These are phyloP conservation scores for Trichoderma afroharzianum DNA, from an alignment of 2,329 filamentous ascomycete species.

Conservation along the genomic window DNA sequence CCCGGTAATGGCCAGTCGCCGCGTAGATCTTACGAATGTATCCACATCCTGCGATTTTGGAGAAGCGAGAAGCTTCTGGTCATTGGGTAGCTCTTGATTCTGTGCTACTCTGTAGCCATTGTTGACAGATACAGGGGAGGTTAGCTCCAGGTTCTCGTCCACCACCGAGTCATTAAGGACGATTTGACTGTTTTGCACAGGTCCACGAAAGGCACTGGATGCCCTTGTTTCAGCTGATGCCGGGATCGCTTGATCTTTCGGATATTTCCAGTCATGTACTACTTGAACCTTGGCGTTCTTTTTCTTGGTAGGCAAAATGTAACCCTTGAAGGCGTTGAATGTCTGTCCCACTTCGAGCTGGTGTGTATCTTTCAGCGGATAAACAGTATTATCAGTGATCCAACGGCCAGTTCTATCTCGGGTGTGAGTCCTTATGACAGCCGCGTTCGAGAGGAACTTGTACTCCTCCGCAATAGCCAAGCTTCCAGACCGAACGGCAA, in stretches of 20 bases:
- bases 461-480: constrained; percentile 19
- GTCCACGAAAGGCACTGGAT: neutral
- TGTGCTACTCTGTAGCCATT: neutral
- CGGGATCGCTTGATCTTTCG: neutral
- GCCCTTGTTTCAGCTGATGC: neutral
- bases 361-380: constrained; percentile 18
- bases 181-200: neutral
- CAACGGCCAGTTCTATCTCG: constrained; percentile 8
- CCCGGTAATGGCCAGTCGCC: neutral
- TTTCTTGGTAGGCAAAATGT: neutral
- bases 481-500: constrained; percentile 22
- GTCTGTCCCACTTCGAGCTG: neutral
- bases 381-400: constrained; percentile 16
- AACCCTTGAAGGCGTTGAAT: neutral
- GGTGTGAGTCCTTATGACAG: constrained; percentile 22
- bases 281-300: neutral
- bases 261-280: neutral
- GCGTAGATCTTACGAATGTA: neutral
- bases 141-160: neutral
- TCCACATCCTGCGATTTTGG: neutral
- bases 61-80: neutral
- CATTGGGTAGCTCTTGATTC: neutral
- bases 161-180: no score
- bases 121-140: neutral
- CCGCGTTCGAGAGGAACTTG: constrained; percentile 20